A percentile compares a stretch with the other conserved stretches of the same genome.
Conservation (phyloP, 176 grass and related monocot genomes). For the Dactylis glomerata region DNA sequence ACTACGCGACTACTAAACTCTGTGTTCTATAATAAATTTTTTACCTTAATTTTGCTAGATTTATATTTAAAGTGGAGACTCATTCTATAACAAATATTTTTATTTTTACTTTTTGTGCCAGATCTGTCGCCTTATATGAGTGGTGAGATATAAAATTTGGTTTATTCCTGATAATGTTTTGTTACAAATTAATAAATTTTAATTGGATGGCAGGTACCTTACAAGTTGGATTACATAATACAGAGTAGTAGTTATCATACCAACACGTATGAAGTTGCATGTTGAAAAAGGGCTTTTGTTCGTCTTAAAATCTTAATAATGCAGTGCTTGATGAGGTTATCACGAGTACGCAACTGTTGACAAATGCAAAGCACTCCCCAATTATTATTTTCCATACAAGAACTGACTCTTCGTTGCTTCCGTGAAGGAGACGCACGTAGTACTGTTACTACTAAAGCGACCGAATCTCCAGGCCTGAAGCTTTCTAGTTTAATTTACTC, state of each 20-base stretch:
- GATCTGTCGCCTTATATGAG: background rate
- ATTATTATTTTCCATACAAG: background rate
- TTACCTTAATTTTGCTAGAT: background rate
- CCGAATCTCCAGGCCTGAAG: background rate
- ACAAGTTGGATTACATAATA: background rate
- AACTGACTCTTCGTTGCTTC: background rate
- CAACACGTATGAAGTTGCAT: background rate
- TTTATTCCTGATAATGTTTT: background rate
- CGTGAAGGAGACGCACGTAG: background rate
- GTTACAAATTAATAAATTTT: background rate
- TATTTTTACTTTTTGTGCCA: background rate
- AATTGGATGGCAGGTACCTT: background rate
- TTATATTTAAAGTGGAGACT: background rate
- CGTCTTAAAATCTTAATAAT: background rate
- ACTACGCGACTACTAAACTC: too few species aligned
- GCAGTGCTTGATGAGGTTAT: constrained; percentile 7
- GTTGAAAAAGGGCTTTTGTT: background rate
- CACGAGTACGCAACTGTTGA: constrained; percentile 31
- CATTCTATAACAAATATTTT: background rate
- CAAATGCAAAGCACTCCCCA: constrained; percentile 11
- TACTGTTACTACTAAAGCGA: background rate
- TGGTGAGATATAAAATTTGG: background rate
- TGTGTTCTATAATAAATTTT: background rate
- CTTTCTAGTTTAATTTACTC: background rate
- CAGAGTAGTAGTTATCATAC: background rate